Base-by-base conservation (phyloP, 2,329 filamentous ascomycete species). In the Penicillium sp. region DNA sequence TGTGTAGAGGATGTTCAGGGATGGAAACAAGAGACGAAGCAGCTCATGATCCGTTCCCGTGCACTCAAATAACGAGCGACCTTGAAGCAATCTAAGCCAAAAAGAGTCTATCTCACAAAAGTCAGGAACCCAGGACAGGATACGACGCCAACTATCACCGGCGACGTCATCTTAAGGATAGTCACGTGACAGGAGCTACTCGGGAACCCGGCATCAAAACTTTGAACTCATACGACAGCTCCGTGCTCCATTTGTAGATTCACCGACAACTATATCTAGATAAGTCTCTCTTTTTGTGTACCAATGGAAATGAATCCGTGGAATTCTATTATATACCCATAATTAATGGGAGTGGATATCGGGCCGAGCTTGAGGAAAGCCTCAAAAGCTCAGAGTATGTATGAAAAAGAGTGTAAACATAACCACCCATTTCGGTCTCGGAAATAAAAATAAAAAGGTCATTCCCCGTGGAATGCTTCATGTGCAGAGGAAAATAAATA, bases 311-410 rank as follows among this genome's bases (percentile, higher is more conserved):
- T 56, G 40, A 58, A 50, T 61, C 57, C 53, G 31, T 38, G 41
- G 33, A 54, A 42, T 59, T 65, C 59, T 66, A 66, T 63, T 62
- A 63, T 66, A 54, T 65, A 60, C 57, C 57, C 48, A 54, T 62
- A 45, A 47, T 23, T 45, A 23, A 40, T n/a, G 48, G 55, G 17
- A 38, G 47, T 49, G 46, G 54, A 52, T 54, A 57, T 54, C 49
- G 41, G 21, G 21, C 29, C 21, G 25, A 50, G 27, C 17, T 21
- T 17, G 15, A 35, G 27, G 19, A 23, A 27, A 46, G 13, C 40
- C 40, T 41, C 37, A 25, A 37, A 42, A 54, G 15, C 52, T 25
- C 27, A 17, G 43, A 33, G 17, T 38, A 43, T 54, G 37, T 57
- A 48, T 57, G 42, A 60, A 47, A 45, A 56, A 23, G 46, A 51